These are phyloP conservation scores for Clitoria ternatea DNA, from an alignment of 306 rosid genomes.

Conservation along the genomic window DNA sequence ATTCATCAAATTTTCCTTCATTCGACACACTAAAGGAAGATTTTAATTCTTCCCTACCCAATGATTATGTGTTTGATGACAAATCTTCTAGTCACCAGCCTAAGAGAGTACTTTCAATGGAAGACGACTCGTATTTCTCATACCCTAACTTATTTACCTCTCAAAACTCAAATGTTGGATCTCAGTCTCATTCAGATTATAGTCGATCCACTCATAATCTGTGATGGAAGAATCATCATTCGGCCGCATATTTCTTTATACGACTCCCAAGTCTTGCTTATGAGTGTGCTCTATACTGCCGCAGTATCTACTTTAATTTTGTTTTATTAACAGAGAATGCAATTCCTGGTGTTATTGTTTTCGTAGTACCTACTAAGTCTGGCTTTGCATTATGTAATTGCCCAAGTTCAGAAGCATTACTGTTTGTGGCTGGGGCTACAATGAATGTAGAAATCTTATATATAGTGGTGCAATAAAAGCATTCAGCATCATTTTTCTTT, in stretches of 20 bases:
- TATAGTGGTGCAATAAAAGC: slow-evolving; percentile 17
- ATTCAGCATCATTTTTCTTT: slow-evolving; percentile 2
- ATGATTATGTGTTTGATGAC: slow-evolving; percentile 26
- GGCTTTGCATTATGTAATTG: slow-evolving; percentile 15
- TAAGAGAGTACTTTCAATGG: slow-evolving; percentile 73
- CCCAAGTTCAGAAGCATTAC: slow-evolving; percentile 8
- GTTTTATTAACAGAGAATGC: slow-evolving; percentile 11
- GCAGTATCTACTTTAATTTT: slow-evolving; percentile 3
- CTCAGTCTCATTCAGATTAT: slow-evolving; percentile 46
- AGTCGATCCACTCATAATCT: slow-evolving; percentile 38
- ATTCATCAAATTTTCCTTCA: slow-evolving; percentile 39
- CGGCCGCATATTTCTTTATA: not conserved
- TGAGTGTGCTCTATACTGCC: slow-evolving; percentile 16
- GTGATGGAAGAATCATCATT: slow-evolving; percentile 12
- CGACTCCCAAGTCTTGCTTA: slow-evolving; percentile 28
- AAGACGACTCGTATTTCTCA: slow-evolving; percentile 66
- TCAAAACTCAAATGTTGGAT: slow-evolving; percentile 49
- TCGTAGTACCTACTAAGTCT: not conserved
- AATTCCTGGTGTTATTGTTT: not conserved
- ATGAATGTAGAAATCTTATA: not conserved
- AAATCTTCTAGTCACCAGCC: slow-evolving; percentile 46
- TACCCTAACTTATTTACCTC: slow-evolving; percentile 78
- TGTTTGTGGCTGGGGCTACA: slow-evolving; percentile 1
- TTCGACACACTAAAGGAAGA: slow-evolving; percentile 39
- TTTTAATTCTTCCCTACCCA: slow-evolving; percentile 36